A percentile compares a stretch with the other conserved stretches of the same genome.
These are phyloP conservation scores for Xylariales sp. DNA, from an alignment of 2,329 filamentous ascomycete genomes.

Conservation along the genomic window DNA sequence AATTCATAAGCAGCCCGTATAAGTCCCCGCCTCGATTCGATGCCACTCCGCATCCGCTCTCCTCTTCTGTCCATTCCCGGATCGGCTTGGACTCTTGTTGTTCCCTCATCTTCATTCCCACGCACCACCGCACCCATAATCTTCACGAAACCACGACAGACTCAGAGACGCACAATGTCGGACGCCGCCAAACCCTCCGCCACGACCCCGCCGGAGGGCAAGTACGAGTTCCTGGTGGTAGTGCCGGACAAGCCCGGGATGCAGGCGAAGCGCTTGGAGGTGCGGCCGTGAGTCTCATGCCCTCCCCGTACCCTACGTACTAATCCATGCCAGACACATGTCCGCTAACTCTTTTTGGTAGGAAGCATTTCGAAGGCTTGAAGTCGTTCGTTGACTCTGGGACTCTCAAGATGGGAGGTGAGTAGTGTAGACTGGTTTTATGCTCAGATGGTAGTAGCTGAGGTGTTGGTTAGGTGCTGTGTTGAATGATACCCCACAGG, in stretches of 20 bases:
- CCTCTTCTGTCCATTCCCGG: no score
- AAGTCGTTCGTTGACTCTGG: slow-evolving; percentile 49
- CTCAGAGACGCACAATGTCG: no score
- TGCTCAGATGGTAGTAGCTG: no score
- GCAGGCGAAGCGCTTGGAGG: slow-evolving; percentile 56
- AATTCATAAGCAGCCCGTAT: no score
- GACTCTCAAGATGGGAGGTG: slow-evolving; percentile 61
- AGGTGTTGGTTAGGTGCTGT: slow-evolving; percentile 64
- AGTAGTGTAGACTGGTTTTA: no score
- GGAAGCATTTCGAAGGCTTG: slow-evolving; percentile 53
- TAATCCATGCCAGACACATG: neutral
- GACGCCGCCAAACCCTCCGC: slow-evolving; percentile 7
- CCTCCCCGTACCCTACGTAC: neutral
- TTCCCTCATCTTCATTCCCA: no score
- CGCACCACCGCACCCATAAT: no score
- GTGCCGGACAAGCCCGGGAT: slow-evolving; percentile 61
- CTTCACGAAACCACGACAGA: no score
- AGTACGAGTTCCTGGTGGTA: slow-evolving; percentile 61
- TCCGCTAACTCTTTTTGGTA: slow-evolving; percentile 5
- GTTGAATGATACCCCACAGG: slow-evolving; percentile 60
- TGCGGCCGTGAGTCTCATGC: slow-evolving; percentile 45
- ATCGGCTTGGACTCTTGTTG: no score
- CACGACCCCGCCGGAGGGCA: slow-evolving; percentile 12
- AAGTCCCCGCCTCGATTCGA: no score
- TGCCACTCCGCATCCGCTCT: no score